Evolutionary conservation across 2,329 filamentous ascomycete genomes (phyloP), one percentile per base, ranked within the genome.

Genomic region (Penicillium carneum): DNA sequence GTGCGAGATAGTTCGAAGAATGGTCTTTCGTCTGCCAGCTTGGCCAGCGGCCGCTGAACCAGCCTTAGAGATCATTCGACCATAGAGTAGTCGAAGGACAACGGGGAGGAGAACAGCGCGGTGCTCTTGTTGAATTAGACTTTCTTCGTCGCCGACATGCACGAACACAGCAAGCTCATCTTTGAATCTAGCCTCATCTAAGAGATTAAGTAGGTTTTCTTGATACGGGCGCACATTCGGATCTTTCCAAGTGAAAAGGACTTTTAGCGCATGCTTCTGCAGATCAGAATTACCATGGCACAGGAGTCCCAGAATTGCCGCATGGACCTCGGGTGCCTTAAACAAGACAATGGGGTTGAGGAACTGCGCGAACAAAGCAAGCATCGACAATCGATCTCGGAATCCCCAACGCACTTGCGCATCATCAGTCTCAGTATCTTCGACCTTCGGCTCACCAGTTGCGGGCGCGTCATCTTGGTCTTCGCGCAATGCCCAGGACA

Each of bases 151-250:
- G 18, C 91, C 88, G 16, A 90, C 86, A 71, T 92, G 90, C 55
- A 99, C 85, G 66, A 99, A 90, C 4, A 95, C 87, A 0, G 92
- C 90, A n/a, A 99, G 84, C 74, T 98, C 94, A 71, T 98, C 95
- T 72, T 93, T 92, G 79, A 98, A 97, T 50, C 91, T 87, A 26
- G 91, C 88, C 64, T 98, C 95, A 67, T 99, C 95, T 9, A 98
- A 85, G 1, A 99, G 83, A 69, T 92, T 93, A 63, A 92, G 85
- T 26, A 99, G 79, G 68, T 93, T 92, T 68, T 97, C 93, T 70
- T 93, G 87, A 72, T 98, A 97, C 0, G 88, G 84, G 62, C 84
- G 85, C 51, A 99, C 83, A 9, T 85, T 87, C 2, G 89, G 84
- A 60, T 90, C 86, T 75, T 97, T 98, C 94, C 95, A 99, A 0